Evolutionary conservation across 192 early-diverging fungal species (phyloP), one percentile per base, ranked within the genome.

Genomic region (Glomus cerebriforme): DNA sequence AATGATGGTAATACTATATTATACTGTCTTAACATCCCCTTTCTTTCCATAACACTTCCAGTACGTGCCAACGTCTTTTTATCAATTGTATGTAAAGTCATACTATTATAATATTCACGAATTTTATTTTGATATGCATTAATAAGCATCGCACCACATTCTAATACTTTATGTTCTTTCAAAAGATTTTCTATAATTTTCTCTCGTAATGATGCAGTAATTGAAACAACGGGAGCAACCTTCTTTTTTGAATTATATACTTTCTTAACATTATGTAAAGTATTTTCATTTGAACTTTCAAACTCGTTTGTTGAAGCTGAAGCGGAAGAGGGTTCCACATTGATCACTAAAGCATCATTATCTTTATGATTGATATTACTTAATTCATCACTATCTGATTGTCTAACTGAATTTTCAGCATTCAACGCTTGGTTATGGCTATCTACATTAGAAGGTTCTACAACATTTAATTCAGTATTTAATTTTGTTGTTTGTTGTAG

Each of bases 41-140:
- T 83, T 4, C 49, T 43, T 74, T 87, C 87, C 82, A 92, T 65
- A 0, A 66, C 59, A 6, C 59, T 62, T 26, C 84, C 86, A 0
- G 86, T 84, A 0, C 91, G 81, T 35, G 76, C 66, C 3, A 92
- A 73, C 3, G 91, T 92, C 63, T 85, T 87, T 47, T 85, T 85
- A 65, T 91, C 90, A 31, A 91, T 85, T 12, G 79, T 79, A 67
- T 84, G 83, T 63, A 15, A 15, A 78, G 73, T 17, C 69, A 81
- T 31, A 54, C 74, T 27, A 85, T 60, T 12, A 43, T 58, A 8
- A 13, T 35, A 62, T 81, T 86, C 59, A 66, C 17, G 24, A 60
- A 60, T 27, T 27, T 39, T 76, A 32, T 75, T 27, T 24, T 87
- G 84, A 59, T 82, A 85, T 43, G 77, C 65, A 6, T 43, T 34